Conservation (phyloP, 306 rosid genomes). For the Rosa chinensis region DNA sequence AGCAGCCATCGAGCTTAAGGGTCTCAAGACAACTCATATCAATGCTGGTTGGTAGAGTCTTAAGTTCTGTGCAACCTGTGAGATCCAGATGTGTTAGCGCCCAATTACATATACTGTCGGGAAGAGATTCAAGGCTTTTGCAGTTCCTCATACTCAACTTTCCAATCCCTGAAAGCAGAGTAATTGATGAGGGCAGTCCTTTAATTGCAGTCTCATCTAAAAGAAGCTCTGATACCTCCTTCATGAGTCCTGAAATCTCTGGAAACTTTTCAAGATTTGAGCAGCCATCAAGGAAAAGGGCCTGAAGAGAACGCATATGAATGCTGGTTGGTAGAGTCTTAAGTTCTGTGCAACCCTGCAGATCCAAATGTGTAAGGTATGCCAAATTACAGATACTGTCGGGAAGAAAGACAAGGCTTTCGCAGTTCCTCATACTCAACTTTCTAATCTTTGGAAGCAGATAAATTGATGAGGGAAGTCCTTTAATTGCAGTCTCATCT, state of each 20-base stretch:
- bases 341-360: neutral
- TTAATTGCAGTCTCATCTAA: neutral
- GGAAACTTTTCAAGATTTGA: neutral
- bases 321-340: neutral
- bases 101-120: neutral
- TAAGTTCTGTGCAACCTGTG: neutral
- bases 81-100: neutral
- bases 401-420: neutral
- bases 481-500: neutral
- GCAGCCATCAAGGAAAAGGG: neutral
- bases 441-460: neutral
- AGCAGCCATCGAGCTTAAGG: neutral
- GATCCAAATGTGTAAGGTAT: neutral
- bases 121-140: neutral
- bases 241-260: conserved; percentile 19
- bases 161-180: neutral
- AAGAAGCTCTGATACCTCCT: neutral
- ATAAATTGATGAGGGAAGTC: neutral
- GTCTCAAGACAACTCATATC: neutral
- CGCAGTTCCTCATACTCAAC: neutral
- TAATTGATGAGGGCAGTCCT: neutral
- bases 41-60: neutral
- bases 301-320: neutral
- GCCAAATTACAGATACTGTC: neutral
- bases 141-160: neutral